Base-by-base conservation (phyloP, 1,284 basidiomycete species). In the Peniophora sp. region DNA sequence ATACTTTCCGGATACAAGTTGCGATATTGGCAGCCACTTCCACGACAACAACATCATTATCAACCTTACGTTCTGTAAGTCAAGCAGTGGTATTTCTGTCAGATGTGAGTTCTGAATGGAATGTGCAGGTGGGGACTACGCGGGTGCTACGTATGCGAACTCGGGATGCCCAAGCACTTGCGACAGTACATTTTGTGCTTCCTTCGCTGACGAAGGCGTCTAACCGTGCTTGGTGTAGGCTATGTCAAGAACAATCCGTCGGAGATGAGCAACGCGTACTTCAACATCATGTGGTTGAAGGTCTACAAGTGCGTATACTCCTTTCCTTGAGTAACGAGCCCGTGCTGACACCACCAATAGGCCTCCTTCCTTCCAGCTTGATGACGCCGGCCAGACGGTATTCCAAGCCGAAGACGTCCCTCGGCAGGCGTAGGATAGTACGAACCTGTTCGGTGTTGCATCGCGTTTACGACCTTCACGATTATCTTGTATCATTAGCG, bases 41-140 rank as follows among this genome's bases (percentile, higher is more conserved):
- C 57, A 63, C 17, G 63, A 60, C n/a, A 63, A 77, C 54, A 73
- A 72, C 50, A 74, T 77, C 46, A 71, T 76, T 51, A 75, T 76
- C 53, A 74, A 76, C 50, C 50, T 64, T 52, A 61, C 62, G 3
- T 59, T 63, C 47, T 64, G 50, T 50, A 24, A 16, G 50, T 34
- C 16, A 32, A n/a, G n/a, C n/a, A 35, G 16, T 45, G 6, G 2
- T 24, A 22, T 17, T n/a, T 41, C 38, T 41, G 20, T 20, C 10
- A 16, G 16, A 23, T 45, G 20, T 16, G 23, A 9, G 5, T 20
- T 9, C 22, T 23, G 44, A 23, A 23, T 9, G 16, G 10, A 8
- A 6, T 9, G 20, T 16, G n/a, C 24, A 45, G 44, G 44, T 20
- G 44, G 44, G 6, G 44, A 45, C 23, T 22, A 20, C 23, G 44